Evolutionary conservation across 1,284 basidiomycete species (phyloP).

Genomic region (Porodaedalea pini): DNA sequence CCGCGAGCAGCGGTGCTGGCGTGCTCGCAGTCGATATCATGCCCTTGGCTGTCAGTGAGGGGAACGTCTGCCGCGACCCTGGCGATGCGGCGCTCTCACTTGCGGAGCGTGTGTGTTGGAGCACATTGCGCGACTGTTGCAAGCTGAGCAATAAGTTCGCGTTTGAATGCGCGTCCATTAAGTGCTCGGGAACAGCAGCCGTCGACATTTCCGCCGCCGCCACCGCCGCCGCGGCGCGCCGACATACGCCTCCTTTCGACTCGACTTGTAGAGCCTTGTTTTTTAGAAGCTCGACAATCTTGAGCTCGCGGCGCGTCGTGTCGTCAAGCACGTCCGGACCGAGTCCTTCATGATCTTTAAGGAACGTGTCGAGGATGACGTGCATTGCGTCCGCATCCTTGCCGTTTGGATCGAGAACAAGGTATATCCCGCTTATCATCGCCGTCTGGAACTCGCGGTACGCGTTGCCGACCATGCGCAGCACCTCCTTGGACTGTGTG

Average conservation of each 20-base stretch:
- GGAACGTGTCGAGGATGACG: conserved; percentile 71
- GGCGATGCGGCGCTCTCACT: conserved; percentile 17
- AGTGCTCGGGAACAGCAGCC: conserved; percentile 26
- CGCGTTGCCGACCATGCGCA: conserved; percentile 69
- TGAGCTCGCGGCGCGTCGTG: conserved; percentile 74
- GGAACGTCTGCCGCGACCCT: neutral
- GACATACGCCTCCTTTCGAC: conserved; percentile 29
- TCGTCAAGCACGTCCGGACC: conserved; percentile 62
- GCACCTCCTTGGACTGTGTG: conserved; percentile 54
- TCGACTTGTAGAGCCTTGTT: conserved; percentile 58
- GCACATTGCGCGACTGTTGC: conserved; percentile 37
- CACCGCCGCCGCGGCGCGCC: conserved; percentile 15
- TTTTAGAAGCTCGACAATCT: conserved; percentile 77
- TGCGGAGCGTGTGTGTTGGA: conserved; percentile 36
- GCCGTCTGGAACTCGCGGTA: conserved; percentile 83
- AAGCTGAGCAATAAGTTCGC: conserved; percentile 48
- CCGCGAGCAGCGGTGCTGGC: conserved; percentile 21
- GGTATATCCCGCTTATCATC: conserved; percentile 82
- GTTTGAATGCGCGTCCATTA: conserved; percentile 35
- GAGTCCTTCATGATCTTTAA: conserved; percentile 65
- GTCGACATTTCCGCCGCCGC: conserved; percentile 20
- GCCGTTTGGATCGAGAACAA: conserved; percentile 72
- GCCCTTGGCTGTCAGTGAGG: neutral
- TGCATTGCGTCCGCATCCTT: conserved; percentile 67
- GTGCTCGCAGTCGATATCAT: conserved; percentile 1